phyloP scores from a whole-genome alignment of 768 basidiomycete genomes.

The Megacollybia marginata region DNA sequence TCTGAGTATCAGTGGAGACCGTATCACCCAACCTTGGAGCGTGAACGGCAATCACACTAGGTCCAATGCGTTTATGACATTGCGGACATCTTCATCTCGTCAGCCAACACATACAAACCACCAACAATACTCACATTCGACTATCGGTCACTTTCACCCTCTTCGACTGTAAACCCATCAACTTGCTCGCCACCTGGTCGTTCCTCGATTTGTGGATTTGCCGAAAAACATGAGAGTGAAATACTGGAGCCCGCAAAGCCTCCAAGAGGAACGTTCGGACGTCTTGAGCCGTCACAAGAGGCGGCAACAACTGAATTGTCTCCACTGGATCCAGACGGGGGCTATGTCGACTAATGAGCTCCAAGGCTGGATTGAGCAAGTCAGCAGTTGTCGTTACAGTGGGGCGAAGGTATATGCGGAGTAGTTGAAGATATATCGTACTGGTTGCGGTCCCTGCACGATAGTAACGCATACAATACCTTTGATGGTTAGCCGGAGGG shows the following conservation, averaged over 20 bases:
- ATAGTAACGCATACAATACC: slow-evolving; percentile 87
- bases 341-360: slow-evolving; percentile 81
- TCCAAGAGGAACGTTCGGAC: slow-evolving; percentile 74
- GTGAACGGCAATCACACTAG: slow-evolving; percentile 92
- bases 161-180: slow-evolving; percentile 73
- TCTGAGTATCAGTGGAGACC: not conserved
- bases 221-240: slow-evolving; percentile 62
- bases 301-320: slow-evolving; percentile 82
- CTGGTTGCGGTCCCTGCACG: slow-evolving; percentile 45
- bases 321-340: slow-evolving; percentile 75
- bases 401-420: slow-evolving; percentile 84
- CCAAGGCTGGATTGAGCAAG: slow-evolving; percentile 75
- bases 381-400: slow-evolving; percentile 40
- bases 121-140: slow-evolving; percentile 63
- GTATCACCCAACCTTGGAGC: slow-evolving; percentile 62
- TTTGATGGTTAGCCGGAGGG: slow-evolving; percentile 20
- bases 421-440: slow-evolving; percentile 74
- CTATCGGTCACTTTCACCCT: slow-evolving; percentile 88
- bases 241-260: slow-evolving; percentile 55
- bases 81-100: slow-evolving; percentile 70
- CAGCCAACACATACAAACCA: slow-evolving; percentile 1
- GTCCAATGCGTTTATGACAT: slow-evolving; percentile 90
- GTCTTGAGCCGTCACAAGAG: slow-evolving; percentile 78
- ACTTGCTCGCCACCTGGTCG: slow-evolving; percentile 64
- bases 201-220: slow-evolving; percentile 67